Base-by-base conservation (phyloP, 495 filamentous ascomycete species). In the Talaromyces wortmannii region DNA sequence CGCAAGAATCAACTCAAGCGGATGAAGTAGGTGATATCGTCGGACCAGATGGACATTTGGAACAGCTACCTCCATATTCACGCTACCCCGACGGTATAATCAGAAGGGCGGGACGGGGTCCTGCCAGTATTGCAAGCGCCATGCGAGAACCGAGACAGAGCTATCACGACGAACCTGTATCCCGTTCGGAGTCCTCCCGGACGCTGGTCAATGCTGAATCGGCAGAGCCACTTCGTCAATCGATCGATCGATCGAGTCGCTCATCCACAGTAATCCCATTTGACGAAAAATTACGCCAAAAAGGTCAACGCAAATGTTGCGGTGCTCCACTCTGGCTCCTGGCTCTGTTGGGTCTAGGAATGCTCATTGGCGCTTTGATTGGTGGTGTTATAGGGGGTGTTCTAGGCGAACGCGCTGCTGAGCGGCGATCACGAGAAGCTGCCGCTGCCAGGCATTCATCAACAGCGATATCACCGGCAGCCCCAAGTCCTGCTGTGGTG, bases 11-110 rank as follows among this genome's bases (percentile, higher is more conserved):
- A 50, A 85, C 86, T 0, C 89, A 88, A 1, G 89, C 92, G 30
- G 89, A 89, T 70, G 91, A 95, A 56, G 74, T 82, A 30, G 89
- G 84, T 12, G 90, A 91, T 69, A 81, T 95, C 7, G 83, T 96
- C 57, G 91, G 90, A n/a, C 88, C 89, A 0, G 88, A 92, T 61
- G 92, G 91, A 1, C 91, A 96, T 67, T 86, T 88, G 3, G 92
- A 97, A 64, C 89, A 91, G 59, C 73, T 96, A 32, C 92, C 92
- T 15, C 92, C 92, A 11, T 97, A 97, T 69, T 86, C 90, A 11
- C 79, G 86, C 57, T 92, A 89, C 66, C 85, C 89, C 2, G 82
- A 87, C 47, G 84, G 79, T 5, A 70, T 69, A 8, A 65, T 66
- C 23, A 73, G 46, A 36, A 56, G 32, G 6, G 17, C 18, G 15